Percentiles rank a stretch among this genome's conserved stretches.
These are phyloP conservation scores for Petunia secreta DNA, from an alignment of 257 asterid species.

Conservation along the genomic window DNA sequence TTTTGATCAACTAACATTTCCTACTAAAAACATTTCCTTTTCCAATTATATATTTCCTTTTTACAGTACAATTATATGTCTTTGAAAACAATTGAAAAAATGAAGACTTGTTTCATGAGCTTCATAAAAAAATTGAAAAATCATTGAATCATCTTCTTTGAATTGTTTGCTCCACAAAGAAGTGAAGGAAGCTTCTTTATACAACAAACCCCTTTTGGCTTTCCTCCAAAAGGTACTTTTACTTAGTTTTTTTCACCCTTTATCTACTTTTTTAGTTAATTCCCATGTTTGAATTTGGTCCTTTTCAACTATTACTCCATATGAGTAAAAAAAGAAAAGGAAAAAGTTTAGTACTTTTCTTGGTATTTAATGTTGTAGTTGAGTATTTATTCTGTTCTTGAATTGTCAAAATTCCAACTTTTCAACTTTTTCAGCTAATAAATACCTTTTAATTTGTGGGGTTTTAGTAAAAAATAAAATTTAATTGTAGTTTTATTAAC, in stretches of 20 bases:
- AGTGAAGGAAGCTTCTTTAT: slow-evolving; percentile 36
- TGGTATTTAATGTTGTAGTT: slow-evolving; percentile 22
- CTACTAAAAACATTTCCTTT: neutral
- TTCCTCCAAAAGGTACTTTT: slow-evolving; percentile 34
- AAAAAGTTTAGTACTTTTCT: neutral
- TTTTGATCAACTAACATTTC: neutral
- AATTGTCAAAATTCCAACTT: neutral
- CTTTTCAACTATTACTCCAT: neutral
- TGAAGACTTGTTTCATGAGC: neutral
- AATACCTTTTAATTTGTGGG: slow-evolving; percentile 5
- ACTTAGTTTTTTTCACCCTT: neutral
- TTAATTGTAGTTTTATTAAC: no score
- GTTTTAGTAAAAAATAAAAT: neutral
- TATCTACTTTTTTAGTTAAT: neutral
- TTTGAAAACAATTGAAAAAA: neutral
- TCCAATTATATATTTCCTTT: neutral
- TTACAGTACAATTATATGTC: neutral
- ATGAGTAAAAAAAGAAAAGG: neutral
- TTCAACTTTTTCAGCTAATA: neutral
- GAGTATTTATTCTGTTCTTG: slow-evolving; percentile 10
- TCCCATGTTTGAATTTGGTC: neutral
- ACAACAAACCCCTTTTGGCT: neutral
- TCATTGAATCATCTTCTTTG: slow-evolving; percentile 22
- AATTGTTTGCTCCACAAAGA: slow-evolving; percentile 28
- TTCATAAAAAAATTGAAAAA: neutral